Evolutionary conservation across 2,329 filamentous ascomycete species (phyloP), one percentile per base, ranked within the genome.

Genomic region (Neonectria faginata): DNA sequence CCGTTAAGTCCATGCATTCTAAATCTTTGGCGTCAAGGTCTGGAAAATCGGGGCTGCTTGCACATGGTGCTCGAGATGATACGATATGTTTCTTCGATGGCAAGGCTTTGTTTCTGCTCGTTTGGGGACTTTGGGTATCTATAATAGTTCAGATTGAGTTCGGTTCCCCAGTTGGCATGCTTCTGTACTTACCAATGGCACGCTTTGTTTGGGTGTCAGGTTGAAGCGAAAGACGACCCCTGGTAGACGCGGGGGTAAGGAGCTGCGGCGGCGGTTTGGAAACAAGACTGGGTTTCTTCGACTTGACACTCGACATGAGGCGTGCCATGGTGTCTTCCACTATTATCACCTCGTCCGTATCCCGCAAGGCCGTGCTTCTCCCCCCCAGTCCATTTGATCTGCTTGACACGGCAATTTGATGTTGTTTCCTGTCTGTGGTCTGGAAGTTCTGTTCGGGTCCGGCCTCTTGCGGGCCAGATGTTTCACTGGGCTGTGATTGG

Each of bases 281-380:
- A 22, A 83, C 65, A 27, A 86, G 79, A 29, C 79, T 79, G 6
- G 82, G 82, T 62, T 80, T 83, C 67, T 80, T 85, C 5, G 79
- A 75, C 66, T 78, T 82, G n/a, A 79, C 77, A 48, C 76, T 81
- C 7, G 82, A 80, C 14, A 79, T 79, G 53, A 85, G 72, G 51
- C 79, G 79, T 29, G 81, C 83, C 84, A 86, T 86, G 44, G 66
- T 78, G 64, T 74, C 75, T 63, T 75, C 71, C 62, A 65, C 74
- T 41, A 66, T 53, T 47, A 64, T 73, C 64, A 71, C 70, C 70
- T 75, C 68, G 61, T 74, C 71, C 47, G 67, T 67, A 66, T 75
- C 72, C 67, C 64, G 62, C 57, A 57, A 70, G 57, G 55, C 70
- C 65, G 70, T 59, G 45, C 62, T 72, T 51, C 60, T 57, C 66